A percentile compares a stretch with the other conserved stretches of the same genome.
phyloP scores from a whole-genome alignment of 495 filamentous ascomycete genomes.

The Lasiosphaeria hispida region DNA sequence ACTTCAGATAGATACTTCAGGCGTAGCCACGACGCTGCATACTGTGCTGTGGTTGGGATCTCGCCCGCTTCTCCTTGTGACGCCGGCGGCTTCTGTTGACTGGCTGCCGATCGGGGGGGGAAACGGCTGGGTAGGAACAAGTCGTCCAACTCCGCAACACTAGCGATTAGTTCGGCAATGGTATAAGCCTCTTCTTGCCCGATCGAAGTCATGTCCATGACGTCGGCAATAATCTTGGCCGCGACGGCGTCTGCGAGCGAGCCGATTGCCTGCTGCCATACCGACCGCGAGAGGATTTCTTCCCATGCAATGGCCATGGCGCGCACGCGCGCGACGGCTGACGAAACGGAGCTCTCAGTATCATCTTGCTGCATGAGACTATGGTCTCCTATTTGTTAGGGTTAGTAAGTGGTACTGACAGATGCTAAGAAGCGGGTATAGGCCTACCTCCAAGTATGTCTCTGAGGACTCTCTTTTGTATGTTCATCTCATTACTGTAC shows the following conservation, averaged over 20 bases:
- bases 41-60: slow-evolving; percentile 70
- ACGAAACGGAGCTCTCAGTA: slow-evolving; percentile 67
- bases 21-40: slow-evolving; percentile 79
- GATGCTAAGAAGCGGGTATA: slow-evolving; percentile 17
- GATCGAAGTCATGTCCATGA: slow-evolving; percentile 84
- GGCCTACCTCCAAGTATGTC: slow-evolving; percentile 80
- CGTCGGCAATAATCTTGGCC: slow-evolving; percentile 76
- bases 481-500: slow-evolving; percentile 83
- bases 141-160: slow-evolving; percentile 68
- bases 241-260: slow-evolving; percentile 76
- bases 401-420: background rate
- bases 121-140: slow-evolving; percentile 63
- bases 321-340: slow-evolving; percentile 64
- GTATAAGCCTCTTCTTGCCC: slow-evolving; percentile 81
- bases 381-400: slow-evolving; percentile 36
- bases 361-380: slow-evolving; percentile 55
- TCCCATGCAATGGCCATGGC: slow-evolving; percentile 73
- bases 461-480: slow-evolving; percentile 75
- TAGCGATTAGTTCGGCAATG: slow-evolving; percentile 67
- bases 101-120: slow-evolving; percentile 1
- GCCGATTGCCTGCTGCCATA: slow-evolving; percentile 80
- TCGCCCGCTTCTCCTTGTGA: slow-evolving; percentile 32
- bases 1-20: slow-evolving; percentile 89
- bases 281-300: slow-evolving; percentile 74
- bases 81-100: slow-evolving; percentile 2